Evolutionary conservation across 2,329 filamentous ascomycete genomes (phyloP), one percentile per base, ranked within the genome.

Genomic region (Gliomastix tumulicola): DNA sequence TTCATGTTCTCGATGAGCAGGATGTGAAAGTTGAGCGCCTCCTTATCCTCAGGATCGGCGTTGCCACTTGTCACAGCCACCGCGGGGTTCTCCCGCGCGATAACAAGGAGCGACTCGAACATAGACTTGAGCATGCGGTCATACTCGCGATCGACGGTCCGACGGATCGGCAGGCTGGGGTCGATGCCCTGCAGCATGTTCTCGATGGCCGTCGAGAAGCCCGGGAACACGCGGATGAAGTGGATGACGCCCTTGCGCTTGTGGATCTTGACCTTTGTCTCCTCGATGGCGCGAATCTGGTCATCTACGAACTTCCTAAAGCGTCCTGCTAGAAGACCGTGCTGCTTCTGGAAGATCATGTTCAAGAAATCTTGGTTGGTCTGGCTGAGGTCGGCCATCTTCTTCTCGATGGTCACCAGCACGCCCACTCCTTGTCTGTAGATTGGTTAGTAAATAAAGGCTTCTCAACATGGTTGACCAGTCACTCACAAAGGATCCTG

Each of bases 1-100:
- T 96, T 94, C 88, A 96, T 96, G 59, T 98, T 98, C 60, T 98
- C 90, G 48, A 98, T 97, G 37, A 97, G 73, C 22, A 97, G 73
- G 50, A 98, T 95, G 60, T 97, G 89, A 63, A 94, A 95, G 63
- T 97, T 97, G 42, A 98, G 75, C 6, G 88, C 87, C 59, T 96
- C 89, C 63, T 98, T 97, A 55, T 97, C 92, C 57, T 97, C 92
- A 2, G 74, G 73, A 46, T 79, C 74, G 11, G 67, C 65, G 11
- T 65, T 57, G 30, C 63, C 63, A 38, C 48, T 59, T 15, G 55
- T 60, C 18, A 68, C 59, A 11, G 65, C 60, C 18, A 63, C 71
- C 39, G 61, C 68, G 20, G 66, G 79, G 54, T 71, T 86, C 68
- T 82, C 79, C 41, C 78, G 68, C 25, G 92, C 90, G 57, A 97